Evolutionary conservation across 2,329 filamentous ascomycete species (phyloP).

Genomic region (Sporothrix globosa): DNA sequence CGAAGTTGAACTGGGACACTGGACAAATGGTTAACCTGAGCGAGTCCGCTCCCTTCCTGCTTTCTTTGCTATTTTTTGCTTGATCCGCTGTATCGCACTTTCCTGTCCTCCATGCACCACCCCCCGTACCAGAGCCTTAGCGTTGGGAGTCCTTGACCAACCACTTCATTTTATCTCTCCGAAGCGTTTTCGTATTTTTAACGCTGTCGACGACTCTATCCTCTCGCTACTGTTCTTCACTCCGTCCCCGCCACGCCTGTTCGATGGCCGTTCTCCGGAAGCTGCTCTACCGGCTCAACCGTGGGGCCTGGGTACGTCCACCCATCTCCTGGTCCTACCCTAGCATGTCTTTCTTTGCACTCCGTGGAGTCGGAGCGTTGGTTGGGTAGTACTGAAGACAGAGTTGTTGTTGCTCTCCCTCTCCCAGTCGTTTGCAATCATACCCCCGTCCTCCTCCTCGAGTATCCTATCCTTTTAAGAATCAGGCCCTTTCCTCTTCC

Average conservation of each 20-base stretch:
- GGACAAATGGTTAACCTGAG: background rate
- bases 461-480: background rate
- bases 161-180: no score
- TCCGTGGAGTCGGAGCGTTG: background rate
- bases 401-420: background rate
- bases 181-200: no score
- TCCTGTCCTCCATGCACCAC: background rate
- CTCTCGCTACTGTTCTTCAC: background rate
- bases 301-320: conserved; percentile 6
- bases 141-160: background rate
- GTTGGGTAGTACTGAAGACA: background rate
- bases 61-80: background rate
- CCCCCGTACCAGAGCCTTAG: background rate
- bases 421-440: background rate
- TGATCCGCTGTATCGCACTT: background rate
- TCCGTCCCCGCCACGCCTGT: background rate
- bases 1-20: conserved; percentile 19
- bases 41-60: background rate
- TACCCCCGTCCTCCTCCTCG: background rate
- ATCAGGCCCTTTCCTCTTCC: background rate
- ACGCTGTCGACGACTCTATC: no score
- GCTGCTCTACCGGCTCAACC: background rate
- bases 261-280: conserved; percentile 11
- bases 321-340: background rate
- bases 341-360: background rate